Evolutionary conservation across 495 filamentous ascomycete genomes (phyloP), one percentile per base, ranked within the genome.

Genomic region (Hyaloscypha hepaticicola): DNA sequence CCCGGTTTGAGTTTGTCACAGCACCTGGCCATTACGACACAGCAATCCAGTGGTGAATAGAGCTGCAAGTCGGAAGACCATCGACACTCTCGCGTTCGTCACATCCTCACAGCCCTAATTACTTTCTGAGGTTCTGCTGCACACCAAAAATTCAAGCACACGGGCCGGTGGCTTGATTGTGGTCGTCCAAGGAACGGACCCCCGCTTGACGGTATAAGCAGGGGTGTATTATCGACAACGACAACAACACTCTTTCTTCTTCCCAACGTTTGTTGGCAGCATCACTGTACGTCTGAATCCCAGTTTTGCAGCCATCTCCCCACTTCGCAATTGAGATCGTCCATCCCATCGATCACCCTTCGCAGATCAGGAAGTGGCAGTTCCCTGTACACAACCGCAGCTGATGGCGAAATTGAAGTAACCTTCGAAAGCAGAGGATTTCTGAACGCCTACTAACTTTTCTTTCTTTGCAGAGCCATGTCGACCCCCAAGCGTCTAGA

Each of bases 401-500:
- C 14, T 22, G 16, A 68, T 60, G 64, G 51, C 60, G n/a, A 59
- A 60, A 48, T 41, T 59, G 27, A 66, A 63, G 60, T 64, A 70
- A 60, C 59, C 60, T 56, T 29, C 5, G 5, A 56, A n/a, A n/a
- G 25, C 31, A 14, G 38, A 45, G 16, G n/a, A 33, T 8, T 50
- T 55, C 5, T 27, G 27, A 64, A 55, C 27, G 29, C 24, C 31
- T 55, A 57, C 69, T 71, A 29, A 71, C 34, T n/a, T 16, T 31
- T 26, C 25, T 52, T 55, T 27, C 22, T 45, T 53, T 53, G 12
- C 60, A 71, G 69, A 68, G 34, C 29, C 26, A 67, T 67, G 69
- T 60, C 58, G 28, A 55, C 88, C 64, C 87, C 89, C 61, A 84
- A 87, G 72, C 78, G 86, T 71, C 88, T 88, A 22, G 80, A 80